These are phyloP conservation scores for Kalanchoe fedtschenkoi DNA, from an alignment of 164 flowering plant species.

Conservation along the genomic window DNA sequence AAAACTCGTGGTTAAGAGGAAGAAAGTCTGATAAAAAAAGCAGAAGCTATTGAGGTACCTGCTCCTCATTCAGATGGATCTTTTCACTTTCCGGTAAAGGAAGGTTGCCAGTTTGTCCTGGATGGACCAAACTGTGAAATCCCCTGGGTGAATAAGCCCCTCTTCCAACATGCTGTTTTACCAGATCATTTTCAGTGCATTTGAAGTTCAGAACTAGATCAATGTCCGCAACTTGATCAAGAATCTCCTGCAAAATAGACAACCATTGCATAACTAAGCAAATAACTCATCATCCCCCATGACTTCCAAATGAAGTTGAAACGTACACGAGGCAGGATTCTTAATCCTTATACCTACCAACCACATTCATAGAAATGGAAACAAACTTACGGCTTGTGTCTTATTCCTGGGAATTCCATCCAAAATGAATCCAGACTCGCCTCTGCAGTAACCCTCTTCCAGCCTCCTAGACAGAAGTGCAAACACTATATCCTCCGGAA, in stretches of 20 bases:
- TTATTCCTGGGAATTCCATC: slow-evolving; percentile 83
- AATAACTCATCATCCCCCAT: neutral
- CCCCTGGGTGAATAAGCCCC: slow-evolving; percentile 10
- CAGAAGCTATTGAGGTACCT: neutral
- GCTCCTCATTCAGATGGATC: slow-evolving; percentile 11
- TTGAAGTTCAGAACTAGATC: slow-evolving; percentile 40
- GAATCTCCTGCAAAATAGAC: slow-evolving; percentile 27
- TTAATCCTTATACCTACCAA: neutral
- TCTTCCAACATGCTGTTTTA: slow-evolving; percentile 9
- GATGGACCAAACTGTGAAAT: slow-evolving; percentile 6
- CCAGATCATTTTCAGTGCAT: slow-evolving; percentile 15
- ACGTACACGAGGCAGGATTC: neutral
- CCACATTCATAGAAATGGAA: neutral
- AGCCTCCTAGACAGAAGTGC: slow-evolving; percentile 75
- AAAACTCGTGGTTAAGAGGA: too few relatives aligned
- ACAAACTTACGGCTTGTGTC: slow-evolving; percentile 68
- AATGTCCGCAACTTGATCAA: slow-evolving; percentile 36
- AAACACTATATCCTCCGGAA: slow-evolving; percentile 75
- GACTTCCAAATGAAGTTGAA: neutral
- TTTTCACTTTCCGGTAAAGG: slow-evolving; percentile 17
- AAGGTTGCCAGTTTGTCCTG: slow-evolving; percentile 5
- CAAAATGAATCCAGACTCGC: slow-evolving; percentile 87
- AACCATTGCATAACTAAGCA: neutral
- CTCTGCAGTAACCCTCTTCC: slow-evolving; percentile 69
- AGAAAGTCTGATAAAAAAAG: too few relatives aligned